Base-by-base conservation (phyloP, 2,329 filamentous ascomycete species). In the Claviceps digitariae region DNA sequence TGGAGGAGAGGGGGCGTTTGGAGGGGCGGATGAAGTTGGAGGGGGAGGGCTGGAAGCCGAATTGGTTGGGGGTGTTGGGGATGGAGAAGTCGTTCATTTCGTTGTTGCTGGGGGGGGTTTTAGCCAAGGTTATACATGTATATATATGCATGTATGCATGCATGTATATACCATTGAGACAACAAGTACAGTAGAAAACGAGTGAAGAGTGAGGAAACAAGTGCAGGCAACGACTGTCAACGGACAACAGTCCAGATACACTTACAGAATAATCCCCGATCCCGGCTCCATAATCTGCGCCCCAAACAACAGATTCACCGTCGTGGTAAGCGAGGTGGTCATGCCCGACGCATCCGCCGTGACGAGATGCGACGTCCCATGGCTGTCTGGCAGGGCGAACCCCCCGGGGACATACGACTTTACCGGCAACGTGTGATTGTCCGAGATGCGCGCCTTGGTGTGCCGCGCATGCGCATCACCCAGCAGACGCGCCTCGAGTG, bases 281-380 rank as follows among this genome's bases (percentile, higher is more conserved):
- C 84, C 78, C 0, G 89, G 87, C 1, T 91, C 85, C 69, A 95
- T 81, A 57, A 95, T 67, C 21, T 82, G 76, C 29, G 83, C 84
- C 47, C 91, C 91, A 61, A 95, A 97, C 3, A 93, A 75, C 4
- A 93, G 74, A 67, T 96, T 96, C 54, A 96, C 74, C 0, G 91
- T 96, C 1, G 89, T 93, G 0, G 90, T 96, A 13, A 90, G 75
- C 1, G 86, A 85, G 38, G 94, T 78, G 2, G 89, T 82, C 66
- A 95, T 74, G 7, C 90, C 90, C 0, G 77, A 75, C 8, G 69
- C 67, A 66, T 96, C 91, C 0, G 84, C 82, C 0, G 86, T 74
- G 0, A 87, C 81, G 9, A 90, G 70, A 59, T 90, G 86, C 20
- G 81, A 84, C 0, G 87, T 91, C 1, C 87, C 87, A 49, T 84